A percentile compares a stretch with the other conserved stretches of the same genome.
These are phyloP conservation scores for Russula earlei DNA, from an alignment of 768 basidiomycete species.

Conservation along the genomic window DNA sequence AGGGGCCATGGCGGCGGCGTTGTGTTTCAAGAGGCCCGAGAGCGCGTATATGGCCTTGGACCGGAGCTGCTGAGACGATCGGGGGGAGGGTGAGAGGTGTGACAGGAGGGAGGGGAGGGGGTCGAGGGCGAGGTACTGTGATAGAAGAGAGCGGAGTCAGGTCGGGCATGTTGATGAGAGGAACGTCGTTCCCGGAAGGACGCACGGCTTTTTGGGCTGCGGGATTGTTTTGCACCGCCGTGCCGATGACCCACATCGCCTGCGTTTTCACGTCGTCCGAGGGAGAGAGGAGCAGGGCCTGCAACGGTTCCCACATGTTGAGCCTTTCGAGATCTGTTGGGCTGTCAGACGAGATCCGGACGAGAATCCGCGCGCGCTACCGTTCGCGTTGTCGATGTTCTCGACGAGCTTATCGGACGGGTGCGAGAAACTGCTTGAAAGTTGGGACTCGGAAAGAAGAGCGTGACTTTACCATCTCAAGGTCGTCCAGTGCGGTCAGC, in stretches of 20 bases:
- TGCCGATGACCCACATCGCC: conserved; percentile 80
- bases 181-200: conserved; percentile 4
- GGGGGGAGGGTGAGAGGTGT: conserved; percentile 46
- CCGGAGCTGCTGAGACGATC: conserved; percentile 41
- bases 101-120: conserved; percentile 58
- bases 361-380: conserved; percentile 27
- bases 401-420: conserved; percentile 55
- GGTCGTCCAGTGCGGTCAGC: conserved; percentile 64
- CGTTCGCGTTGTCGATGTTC: conserved; percentile 85
- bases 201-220: conserved; percentile 67
- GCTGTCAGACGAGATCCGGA: not conserved
- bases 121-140: conserved; percentile 51
- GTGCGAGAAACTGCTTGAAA: not conserved
- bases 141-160: not conserved
- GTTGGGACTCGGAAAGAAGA: not conserved
- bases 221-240: conserved; percentile 85
- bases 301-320: conserved; percentile 71
- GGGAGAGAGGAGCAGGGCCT: conserved; percentile 49
- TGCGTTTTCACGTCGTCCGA: conserved; percentile 56
- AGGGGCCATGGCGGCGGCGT: conserved; percentile 48
- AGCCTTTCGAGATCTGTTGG: conserved; percentile 61
- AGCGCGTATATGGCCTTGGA: conserved; percentile 80
- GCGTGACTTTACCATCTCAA: conserved; percentile 64
- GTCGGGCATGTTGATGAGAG: not conserved
- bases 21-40: conserved; percentile 74